phyloP scores from a whole-genome alignment of 2,329 filamentous ascomycete genomes.

The Xylaria digitata region DNA sequence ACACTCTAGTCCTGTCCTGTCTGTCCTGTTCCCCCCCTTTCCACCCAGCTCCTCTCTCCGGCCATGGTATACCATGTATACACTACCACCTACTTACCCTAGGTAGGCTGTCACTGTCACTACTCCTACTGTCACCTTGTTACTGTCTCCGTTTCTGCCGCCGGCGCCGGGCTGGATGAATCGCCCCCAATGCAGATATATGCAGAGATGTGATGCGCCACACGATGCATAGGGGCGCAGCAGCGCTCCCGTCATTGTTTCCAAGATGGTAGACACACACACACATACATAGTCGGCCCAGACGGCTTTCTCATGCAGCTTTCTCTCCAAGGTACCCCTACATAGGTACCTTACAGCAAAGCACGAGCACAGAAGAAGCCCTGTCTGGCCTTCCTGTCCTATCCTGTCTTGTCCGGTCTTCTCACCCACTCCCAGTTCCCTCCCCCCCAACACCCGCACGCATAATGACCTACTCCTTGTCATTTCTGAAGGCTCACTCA shows the following conservation, averaged over 20 bases:
- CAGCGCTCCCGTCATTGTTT: constrained; percentile 28
- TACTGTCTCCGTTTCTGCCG: constrained; percentile 19
- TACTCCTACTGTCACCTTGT: constrained; percentile 16
- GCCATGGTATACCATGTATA: constrained; percentile 13
- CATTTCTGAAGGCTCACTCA: constrained; percentile 48
- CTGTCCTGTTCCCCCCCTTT: background rate
- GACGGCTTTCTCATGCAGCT: constrained; percentile 31
- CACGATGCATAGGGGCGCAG: constrained; percentile 32
- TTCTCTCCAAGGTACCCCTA: constrained; percentile 27
- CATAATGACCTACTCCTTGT: constrained; percentile 46
- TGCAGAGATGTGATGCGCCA: constrained; percentile 37
- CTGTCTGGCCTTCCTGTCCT: constrained; percentile 19
- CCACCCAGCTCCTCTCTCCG: constrained; percentile 21
- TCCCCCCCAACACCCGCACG: constrained; percentile 38
- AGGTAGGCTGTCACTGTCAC: constrained; percentile 13
- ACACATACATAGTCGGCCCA: constrained; percentile 9
- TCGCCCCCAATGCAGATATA: constrained; percentile 34
- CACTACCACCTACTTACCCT: constrained; percentile 8
- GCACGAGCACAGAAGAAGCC: constrained; percentile 27
- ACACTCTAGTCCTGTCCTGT: background rate
- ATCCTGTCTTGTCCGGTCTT: constrained; percentile 17
- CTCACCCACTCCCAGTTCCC: constrained; percentile 30
- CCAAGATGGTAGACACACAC: constrained; percentile 11
- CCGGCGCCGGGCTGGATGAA: constrained; percentile 33
- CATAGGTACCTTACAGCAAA: constrained; percentile 20